phyloP scores from a whole-genome alignment of 2,329 filamentous ascomycete genomes.

The Didymella sp. region DNA sequence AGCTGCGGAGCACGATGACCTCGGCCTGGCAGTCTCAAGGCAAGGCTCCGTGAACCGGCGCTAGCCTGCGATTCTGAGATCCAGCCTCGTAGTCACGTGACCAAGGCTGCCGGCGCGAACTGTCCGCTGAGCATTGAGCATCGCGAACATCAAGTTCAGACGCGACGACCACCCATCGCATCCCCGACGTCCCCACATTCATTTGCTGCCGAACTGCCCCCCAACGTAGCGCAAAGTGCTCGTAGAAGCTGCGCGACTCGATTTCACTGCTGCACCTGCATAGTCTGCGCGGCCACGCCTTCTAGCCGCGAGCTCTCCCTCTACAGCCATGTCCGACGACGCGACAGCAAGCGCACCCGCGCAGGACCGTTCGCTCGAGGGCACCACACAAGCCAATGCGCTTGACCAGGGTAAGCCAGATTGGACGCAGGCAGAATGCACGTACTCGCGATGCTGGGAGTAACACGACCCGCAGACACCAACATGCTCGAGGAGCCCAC shows the following conservation, averaged over 20 bases:
- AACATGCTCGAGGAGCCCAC: constrained; percentile 58
- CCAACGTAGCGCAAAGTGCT: constrained; percentile 13
- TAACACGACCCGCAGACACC: constrained; percentile 59
- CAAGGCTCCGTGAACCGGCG: constrained; percentile 6
- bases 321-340: constrained; percentile 46
- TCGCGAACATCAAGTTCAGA: constrained; percentile 38
- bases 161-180: constrained; percentile 39
- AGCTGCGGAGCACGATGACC: constrained; percentile 12
- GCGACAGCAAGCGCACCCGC: constrained; percentile 38
- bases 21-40: constrained; percentile 11
- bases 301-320: constrained; percentile 9
- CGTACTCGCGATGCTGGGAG: no score
- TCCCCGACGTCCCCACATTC: constrained; percentile 35
- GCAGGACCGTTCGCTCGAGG: constrained; percentile 37
- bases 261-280: neutral
- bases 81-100: neutral
- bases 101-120: constrained; percentile 9
- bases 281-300: neutral
- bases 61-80: constrained; percentile 11
- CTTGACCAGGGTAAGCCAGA: constrained; percentile 43
- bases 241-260: constrained; percentile 7
- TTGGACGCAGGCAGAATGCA: neutral
- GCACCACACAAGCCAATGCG: constrained; percentile 32
- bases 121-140: constrained; percentile 33
- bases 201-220: constrained; percentile 19